phyloP scores from a whole-genome alignment of 1,284 basidiomycete genomes.

The Microbotryum scabiosae region DNA sequence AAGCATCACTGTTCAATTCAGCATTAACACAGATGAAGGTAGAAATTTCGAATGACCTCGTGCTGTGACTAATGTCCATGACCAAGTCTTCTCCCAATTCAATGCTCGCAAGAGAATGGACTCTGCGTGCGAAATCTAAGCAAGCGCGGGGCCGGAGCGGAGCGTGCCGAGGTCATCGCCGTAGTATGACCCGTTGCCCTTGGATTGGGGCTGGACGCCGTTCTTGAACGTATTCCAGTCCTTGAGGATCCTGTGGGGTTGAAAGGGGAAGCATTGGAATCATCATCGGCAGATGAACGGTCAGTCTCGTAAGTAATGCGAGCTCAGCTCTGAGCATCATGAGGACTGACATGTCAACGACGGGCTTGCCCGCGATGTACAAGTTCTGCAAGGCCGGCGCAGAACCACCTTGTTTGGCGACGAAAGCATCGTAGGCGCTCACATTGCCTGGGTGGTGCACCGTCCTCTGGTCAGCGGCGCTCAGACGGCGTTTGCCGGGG shows the following conservation, averaged over 20 bases:
- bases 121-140: neutral
- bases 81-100: neutral
- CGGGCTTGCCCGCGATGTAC: conserved; percentile 35
- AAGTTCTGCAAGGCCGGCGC: conserved; percentile 37
- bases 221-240: conserved; percentile 33
- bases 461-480: neutral
- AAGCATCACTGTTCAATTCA: too few species aligned
- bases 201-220: conserved; percentile 34
- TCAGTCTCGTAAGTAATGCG: too few species aligned
- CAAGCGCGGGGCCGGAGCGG: conserved; percentile 14
- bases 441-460: conserved; percentile 9
- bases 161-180: conserved; percentile 27
- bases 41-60: too few species aligned
- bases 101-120: too few species aligned
- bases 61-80: too few species aligned
- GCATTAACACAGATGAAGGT: too few species aligned
- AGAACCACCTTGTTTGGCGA: conserved; percentile 38
- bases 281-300: neutral
- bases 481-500: neutral
- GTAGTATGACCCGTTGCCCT: conserved; percentile 22
- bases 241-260: conserved; percentile 32
- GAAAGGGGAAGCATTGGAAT: neutral
- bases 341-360: conserved; percentile 32
- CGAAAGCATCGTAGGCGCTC: conserved; percentile 32
- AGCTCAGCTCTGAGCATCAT: too few species aligned